These are phyloP conservation scores for Phytophthora pseudosyringae DNA, from an alignment of 352 stramenopile species.

Conservation along the genomic window DNA sequence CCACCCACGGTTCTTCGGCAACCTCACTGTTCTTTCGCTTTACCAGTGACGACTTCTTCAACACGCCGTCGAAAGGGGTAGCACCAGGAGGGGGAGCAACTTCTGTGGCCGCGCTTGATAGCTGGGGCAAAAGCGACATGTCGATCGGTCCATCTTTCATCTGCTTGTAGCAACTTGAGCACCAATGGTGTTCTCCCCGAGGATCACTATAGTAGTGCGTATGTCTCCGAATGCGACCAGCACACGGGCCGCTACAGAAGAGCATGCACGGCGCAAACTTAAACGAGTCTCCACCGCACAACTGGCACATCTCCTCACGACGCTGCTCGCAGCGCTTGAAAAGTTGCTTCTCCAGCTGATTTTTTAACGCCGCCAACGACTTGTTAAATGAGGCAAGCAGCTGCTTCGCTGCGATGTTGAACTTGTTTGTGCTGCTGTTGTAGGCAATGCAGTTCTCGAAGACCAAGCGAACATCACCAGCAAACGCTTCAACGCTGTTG, in stretches of 20 bases:
- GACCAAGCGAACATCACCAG: conserved; percentile 86
- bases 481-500: conserved; percentile 88
- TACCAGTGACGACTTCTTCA: conserved; percentile 94
- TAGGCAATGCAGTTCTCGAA: conserved; percentile 93
- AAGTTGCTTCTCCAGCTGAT: conserved; percentile 82
- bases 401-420: conserved; percentile 87
- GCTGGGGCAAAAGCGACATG: conserved; percentile 81
- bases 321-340: conserved; percentile 87
- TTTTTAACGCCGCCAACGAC: conserved; percentile 68
- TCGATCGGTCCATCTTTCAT: conserved; percentile 94
- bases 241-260: conserved; percentile 88
- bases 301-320: conserved; percentile 88
- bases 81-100: conserved; percentile 34
- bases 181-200: conserved; percentile 87
- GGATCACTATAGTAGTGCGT: conserved; percentile 90
- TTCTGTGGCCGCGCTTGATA: conserved; percentile 68
- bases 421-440: conserved; percentile 91
- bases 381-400: conserved; percentile 81
- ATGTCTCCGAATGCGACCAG: conserved; percentile 81
- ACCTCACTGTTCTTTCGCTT: conserved; percentile 99
- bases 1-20: conserved; percentile 97
- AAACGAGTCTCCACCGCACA: conserved; percentile 90
- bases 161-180: conserved; percentile 89
- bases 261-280: conserved; percentile 92
- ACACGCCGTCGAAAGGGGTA: conserved; percentile 61